Conservation (phyloP, 495 filamentous ascomycete genomes). For the Aspergillus sclerotioniger region DNA sequence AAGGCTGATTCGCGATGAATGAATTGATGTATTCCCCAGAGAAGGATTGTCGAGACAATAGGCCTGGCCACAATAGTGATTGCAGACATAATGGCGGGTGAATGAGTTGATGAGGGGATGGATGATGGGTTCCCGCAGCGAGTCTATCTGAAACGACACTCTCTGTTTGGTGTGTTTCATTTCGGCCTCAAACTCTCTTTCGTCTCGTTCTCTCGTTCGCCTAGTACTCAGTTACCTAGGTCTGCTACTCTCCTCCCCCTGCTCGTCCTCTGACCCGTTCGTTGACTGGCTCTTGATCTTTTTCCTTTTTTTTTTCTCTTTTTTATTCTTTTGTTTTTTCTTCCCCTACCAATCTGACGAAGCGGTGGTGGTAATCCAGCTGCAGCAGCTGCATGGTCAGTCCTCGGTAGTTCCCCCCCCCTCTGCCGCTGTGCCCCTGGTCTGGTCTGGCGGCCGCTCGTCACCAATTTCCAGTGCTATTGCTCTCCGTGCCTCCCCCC, state of each 20-base stretch:
- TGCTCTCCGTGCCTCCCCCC: constrained; percentile 5
- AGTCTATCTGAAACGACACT: constrained; percentile 25
- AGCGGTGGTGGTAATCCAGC: constrained; percentile 1
- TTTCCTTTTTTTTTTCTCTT: constrained; percentile 1
- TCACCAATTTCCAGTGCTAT: background rate
- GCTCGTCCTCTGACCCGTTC: background rate
- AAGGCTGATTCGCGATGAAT: too few species aligned
- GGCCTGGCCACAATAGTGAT: too few species aligned
- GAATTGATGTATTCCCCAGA: background rate
- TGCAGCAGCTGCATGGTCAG: too few species aligned
- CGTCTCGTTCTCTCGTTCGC: constrained; percentile 3
- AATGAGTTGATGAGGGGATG: constrained; percentile 16
- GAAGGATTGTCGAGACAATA: too few species aligned
- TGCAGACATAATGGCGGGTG: background rate
- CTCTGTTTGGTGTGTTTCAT: constrained; percentile 23
- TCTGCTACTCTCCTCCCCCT: background rate
- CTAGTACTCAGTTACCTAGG: too few species aligned
- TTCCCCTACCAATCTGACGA: background rate
- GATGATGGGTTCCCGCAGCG: constrained; percentile 9
- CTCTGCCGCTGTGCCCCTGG: background rate
- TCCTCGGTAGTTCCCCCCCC: background rate
- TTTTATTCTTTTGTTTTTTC: background rate
- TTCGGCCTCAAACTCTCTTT: constrained; percentile 15
- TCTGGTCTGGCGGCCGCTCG: background rate
- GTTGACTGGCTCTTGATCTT: background rate